These are phyloP conservation scores for Colletotrichum orchidophilum DNA, from an alignment of 2,329 filamentous ascomycete genomes.

Conservation along the genomic window DNA sequence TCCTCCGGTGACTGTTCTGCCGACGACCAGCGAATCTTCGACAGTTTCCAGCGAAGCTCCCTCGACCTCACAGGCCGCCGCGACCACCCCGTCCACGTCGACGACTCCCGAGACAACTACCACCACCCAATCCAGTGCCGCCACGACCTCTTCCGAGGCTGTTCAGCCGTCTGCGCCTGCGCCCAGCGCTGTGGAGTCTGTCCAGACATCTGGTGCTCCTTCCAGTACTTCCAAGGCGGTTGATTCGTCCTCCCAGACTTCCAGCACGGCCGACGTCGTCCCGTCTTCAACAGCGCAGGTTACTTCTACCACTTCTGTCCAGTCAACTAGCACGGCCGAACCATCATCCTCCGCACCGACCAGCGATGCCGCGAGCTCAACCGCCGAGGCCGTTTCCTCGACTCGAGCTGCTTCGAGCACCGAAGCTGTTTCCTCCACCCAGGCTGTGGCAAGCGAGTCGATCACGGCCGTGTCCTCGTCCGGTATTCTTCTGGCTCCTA, in stretches of 20 bases:
- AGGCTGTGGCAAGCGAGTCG: neutral
- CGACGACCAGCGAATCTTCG: conserved; percentile 27
- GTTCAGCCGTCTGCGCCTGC: neutral
- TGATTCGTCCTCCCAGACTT: neutral
- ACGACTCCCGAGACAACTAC: conserved; percentile 29
- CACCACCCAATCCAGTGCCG: neutral
- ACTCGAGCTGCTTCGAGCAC: neutral
- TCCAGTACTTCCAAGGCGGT: neutral
- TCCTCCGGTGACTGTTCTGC: conserved; percentile 31
- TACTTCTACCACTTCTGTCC: neutral
- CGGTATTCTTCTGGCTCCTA: conserved; percentile 43
- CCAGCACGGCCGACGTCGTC: neutral
- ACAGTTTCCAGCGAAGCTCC: neutral
- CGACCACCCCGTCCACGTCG: conserved; percentile 6
- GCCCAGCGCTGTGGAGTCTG: neutral
- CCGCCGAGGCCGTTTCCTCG: neutral
- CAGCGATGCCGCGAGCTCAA: neutral
- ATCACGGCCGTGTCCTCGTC: conserved; percentile 31
- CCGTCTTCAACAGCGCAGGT: neutral
- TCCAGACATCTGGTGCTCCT: neutral
- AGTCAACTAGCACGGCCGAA: neutral
- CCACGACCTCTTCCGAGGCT: conserved; percentile 5
- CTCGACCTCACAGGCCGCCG: neutral
- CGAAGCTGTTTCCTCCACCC: neutral
- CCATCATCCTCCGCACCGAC: neutral